Percentiles rank a stretch among this genome's conserved stretches.
Conservation (phyloP, 495 filamentous ascomycete genomes). For the Penicillium subrubescens region DNA sequence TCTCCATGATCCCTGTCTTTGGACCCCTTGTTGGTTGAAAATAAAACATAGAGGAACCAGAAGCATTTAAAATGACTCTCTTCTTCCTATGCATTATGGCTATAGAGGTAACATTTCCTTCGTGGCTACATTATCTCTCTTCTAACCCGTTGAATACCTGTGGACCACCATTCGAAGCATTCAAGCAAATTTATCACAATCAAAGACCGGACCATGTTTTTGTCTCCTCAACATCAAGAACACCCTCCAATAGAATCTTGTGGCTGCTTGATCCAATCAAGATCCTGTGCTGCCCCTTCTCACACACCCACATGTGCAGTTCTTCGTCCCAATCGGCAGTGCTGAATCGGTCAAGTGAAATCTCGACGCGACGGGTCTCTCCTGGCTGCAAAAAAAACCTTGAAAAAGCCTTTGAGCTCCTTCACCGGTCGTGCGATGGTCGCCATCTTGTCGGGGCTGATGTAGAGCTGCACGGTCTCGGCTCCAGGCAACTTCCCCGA, state of each 20-base stretch:
- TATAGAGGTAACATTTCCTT: no score
- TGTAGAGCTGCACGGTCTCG: neutral
- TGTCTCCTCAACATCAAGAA: neutral
- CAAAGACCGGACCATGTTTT: neutral
- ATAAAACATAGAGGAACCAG: no score
- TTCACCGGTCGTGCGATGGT: neutral
- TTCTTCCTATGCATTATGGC: no score
- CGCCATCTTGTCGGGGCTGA: neutral
- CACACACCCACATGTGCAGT: neutral
- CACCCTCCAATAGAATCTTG: neutral
- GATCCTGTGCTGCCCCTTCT: neutral
- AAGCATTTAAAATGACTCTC: no score
- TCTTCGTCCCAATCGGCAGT: neutral
- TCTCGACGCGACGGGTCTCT: neutral
- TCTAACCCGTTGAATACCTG: no score
- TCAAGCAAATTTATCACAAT: neutral
- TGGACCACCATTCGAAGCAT: neutral
- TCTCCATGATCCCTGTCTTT: neutral
- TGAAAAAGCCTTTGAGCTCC: neutral
- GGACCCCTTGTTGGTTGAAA: neutral
- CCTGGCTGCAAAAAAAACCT: neutral
- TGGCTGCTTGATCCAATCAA: neutral
- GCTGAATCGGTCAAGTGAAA: neutral
- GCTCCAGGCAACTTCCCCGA: neutral
- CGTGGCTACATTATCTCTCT: no score